Conservation (phyloP, 1,139 yeast species). For the Hyphopichia khmerensis region DNA sequence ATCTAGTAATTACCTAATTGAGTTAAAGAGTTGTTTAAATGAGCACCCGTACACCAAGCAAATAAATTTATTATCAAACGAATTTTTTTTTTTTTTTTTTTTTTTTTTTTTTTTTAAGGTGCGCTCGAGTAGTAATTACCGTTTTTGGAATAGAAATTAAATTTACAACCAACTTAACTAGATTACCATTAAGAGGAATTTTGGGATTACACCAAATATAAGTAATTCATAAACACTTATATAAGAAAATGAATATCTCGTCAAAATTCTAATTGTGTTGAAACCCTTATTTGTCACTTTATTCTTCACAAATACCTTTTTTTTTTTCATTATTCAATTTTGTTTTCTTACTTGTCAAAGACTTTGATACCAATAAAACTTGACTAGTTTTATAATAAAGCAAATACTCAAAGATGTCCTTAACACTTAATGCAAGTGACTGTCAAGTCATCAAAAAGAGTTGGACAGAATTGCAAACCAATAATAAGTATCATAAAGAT, state of each 20-base stretch:
- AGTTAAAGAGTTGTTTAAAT: not conserved
- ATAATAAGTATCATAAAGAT: slow-evolving; percentile 29
- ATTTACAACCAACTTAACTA: not conserved
- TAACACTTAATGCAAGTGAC: slow-evolving; percentile 1
- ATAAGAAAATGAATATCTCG: slow-evolving; percentile 1
- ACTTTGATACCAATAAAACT: too few species aligned
- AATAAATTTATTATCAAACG: too few species aligned
- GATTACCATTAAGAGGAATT: not conserved
- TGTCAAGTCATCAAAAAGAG: slow-evolving; percentile 21
- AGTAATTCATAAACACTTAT: not conserved
- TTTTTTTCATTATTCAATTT: not conserved
- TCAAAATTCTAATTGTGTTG: not conserved
- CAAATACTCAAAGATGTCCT: not conserved
- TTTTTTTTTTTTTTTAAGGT: too few species aligned
- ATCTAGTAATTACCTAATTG: not conserved
- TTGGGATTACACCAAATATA: not conserved
- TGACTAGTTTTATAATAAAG: too few species aligned
- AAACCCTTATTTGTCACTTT: not conserved
- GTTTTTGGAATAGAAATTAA: not conserved
- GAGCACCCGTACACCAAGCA: too few species aligned
- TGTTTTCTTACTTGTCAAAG: too few species aligned
- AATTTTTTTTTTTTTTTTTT: too few species aligned
- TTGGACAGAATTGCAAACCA: slow-evolving; percentile 31
- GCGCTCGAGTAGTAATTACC: not conserved
- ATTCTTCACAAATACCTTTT: not conserved